Evolutionary conservation across 2,329 filamentous ascomycete genomes (phyloP).

Genomic region (Neofusicoccum umdonicola): DNA sequence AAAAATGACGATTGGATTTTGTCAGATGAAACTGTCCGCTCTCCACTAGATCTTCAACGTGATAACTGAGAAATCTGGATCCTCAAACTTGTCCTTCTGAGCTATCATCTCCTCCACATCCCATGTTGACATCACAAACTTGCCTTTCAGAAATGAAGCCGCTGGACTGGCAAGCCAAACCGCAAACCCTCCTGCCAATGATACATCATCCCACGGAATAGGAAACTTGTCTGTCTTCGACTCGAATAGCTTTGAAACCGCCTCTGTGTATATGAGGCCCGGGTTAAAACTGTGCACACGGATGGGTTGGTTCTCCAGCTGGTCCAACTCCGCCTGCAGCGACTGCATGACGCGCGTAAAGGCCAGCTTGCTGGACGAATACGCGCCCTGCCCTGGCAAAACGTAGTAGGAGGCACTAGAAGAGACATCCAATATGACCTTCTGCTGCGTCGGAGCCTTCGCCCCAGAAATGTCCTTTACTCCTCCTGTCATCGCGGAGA

Average conservation of each 20-base stretch:
- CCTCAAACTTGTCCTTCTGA: background rate
- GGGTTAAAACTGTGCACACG: background rate
- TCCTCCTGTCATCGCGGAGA: background rate
- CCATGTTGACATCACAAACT: background rate
- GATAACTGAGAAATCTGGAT: background rate
- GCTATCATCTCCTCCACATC: background rate
- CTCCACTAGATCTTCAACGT: background rate
- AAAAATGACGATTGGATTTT: too few relatives aligned
- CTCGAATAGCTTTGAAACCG: background rate
- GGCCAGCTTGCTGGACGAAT: conserved; percentile 16
- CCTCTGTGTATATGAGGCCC: background rate
- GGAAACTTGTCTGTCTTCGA: background rate
- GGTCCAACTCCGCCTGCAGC: conserved; percentile 5
- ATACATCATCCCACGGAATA: background rate
- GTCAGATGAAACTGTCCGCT: too few relatives aligned
- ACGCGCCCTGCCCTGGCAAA: background rate
- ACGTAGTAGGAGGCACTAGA: background rate
- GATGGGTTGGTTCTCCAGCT: background rate
- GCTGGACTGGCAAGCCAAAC: background rate
- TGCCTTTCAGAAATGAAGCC: background rate
- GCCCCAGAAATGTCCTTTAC: background rate
- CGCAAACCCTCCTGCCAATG: background rate
- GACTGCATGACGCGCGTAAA: conserved; percentile 3
- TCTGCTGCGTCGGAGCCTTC: background rate
- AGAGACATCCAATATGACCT: conserved; percentile 4